Percentiles rank a stretch among this genome's conserved stretches.
Conservation (phyloP, 495 filamentous ascomycete species). For the Trichoderma virens region DNA sequence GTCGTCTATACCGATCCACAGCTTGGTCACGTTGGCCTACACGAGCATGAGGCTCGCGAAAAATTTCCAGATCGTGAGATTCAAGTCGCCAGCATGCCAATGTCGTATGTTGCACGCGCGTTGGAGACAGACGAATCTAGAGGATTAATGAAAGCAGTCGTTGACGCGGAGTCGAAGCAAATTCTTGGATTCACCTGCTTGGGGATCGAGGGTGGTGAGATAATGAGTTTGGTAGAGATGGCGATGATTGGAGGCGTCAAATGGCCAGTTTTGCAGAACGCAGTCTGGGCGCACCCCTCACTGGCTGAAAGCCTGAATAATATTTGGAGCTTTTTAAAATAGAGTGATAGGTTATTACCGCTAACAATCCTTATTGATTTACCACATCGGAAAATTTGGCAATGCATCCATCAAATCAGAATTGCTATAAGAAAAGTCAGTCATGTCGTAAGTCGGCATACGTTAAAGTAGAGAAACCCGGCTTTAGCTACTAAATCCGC, state of each 20-base stretch:
- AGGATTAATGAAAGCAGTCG: conserved; percentile 46
- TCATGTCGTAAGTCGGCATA: too few species aligned
- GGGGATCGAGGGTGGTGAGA: conserved; percentile 44
- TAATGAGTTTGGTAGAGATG: conserved; percentile 45
- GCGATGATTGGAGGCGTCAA: conserved; percentile 40
- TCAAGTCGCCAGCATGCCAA: conserved; percentile 41
- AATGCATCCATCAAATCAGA: too few species aligned
- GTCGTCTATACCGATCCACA: conserved; percentile 47
- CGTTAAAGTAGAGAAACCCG: too few species aligned
- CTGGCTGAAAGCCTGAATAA: conserved; percentile 46
- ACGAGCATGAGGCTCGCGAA: conserved; percentile 24
- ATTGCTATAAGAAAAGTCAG: too few species aligned
- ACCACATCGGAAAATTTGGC: too few species aligned
- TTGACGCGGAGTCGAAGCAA: conserved; percentile 32
- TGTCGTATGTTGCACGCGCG: conserved; percentile 42
- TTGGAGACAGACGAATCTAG: conserved; percentile 44
- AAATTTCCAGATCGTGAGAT: conserved; percentile 23
- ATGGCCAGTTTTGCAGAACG: conserved; percentile 33
- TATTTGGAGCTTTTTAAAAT: conserved; percentile 35
- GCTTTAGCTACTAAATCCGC: too few species aligned
- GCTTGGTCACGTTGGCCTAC: conserved; percentile 41
- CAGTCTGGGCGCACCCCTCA: conserved; percentile 42
- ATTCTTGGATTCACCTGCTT: conserved; percentile 45
- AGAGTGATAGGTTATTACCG: background rate
- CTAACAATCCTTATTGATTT: too few species aligned